Conservation (phyloP, 163 green algal genomes). For the Volvox carteri region DNA sequence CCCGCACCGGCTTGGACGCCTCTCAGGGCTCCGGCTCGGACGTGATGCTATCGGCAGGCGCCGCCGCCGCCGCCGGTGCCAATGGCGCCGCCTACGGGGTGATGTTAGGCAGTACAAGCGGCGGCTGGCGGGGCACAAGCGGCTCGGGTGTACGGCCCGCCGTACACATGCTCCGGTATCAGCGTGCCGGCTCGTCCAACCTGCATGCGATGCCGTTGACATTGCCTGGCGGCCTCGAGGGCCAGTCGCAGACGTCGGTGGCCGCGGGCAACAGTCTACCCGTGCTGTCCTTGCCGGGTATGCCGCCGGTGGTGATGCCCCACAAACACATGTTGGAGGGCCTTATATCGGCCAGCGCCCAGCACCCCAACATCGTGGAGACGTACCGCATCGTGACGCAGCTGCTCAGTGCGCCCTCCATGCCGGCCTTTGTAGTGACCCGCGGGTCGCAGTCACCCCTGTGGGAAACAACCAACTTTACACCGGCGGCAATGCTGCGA, state of each 20-base stretch:
- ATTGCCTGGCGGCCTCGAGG: background rate
- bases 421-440: conserved; percentile 46
- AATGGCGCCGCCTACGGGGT: background rate
- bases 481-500: background rate
- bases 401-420: conserved; percentile 1
- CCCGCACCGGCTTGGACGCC: background rate
- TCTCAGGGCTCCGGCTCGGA: background rate
- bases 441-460: conserved; percentile 14
- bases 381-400: conserved; percentile 57
- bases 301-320: conserved; percentile 41
- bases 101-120: background rate
- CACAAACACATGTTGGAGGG: conserved; percentile 57
- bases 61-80: background rate
- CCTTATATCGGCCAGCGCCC: conserved; percentile 29
- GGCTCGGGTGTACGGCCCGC: background rate
- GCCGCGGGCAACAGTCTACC: background rate
- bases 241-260: background rate
- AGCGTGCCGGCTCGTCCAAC: conserved; percentile 43
- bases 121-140: background rate
- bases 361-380: conserved; percentile 57
- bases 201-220: conserved; percentile 1
- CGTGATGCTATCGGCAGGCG: background rate
- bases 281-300: conserved; percentile 22
- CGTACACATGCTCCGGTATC: conserved; percentile 18
- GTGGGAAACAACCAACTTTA: conserved; percentile 39